Percentiles rank a stretch among this genome's conserved stretches.
phyloP scores from a whole-genome alignment of 345 rosid genomes.

The Reutealis trisperma region DNA sequence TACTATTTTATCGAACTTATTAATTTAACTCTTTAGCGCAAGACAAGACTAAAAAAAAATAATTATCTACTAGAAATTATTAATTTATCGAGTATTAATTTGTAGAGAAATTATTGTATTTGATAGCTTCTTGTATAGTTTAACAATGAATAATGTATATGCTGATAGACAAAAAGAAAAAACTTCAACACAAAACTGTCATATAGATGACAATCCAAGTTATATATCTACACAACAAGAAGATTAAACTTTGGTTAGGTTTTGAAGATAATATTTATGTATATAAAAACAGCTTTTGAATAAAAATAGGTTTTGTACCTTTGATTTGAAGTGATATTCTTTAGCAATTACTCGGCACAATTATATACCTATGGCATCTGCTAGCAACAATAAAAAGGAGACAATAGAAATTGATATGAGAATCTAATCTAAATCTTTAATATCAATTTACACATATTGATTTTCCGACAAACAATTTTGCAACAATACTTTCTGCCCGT shows the following conservation, averaged over 20 bases:
- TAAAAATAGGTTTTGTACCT: not conserved
- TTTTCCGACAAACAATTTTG: slow-evolving; percentile 2
- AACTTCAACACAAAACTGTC: not conserved
- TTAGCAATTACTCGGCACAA: not conserved
- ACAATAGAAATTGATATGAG: not conserved
- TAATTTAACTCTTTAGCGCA: no score
- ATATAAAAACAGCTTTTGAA: not conserved
- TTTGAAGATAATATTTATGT: not conserved
- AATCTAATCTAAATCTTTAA: not conserved
- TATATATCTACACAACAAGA: not conserved
- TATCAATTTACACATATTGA: not conserved
- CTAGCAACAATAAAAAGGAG: slow-evolving; percentile 2
- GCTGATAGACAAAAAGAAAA: not conserved
- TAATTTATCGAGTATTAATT: no score
- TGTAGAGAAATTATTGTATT: no score
- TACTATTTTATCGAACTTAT: no score
- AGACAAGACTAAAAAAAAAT: no score
- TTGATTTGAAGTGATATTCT: not conserved
- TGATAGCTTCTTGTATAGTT: no score
- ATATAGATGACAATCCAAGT: not conserved
- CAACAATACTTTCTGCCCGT: not conserved
- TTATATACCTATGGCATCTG: not conserved
- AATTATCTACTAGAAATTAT: no score
- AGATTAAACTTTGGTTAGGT: slow-evolving; percentile 4
- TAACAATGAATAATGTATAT: no score